Percentiles rank a stretch among this genome's conserved stretches.
Evolutionary conservation across 1,284 basidiomycete species (phyloP).

Genomic region (Cutaneotrichosporon cutaneum): DNA sequence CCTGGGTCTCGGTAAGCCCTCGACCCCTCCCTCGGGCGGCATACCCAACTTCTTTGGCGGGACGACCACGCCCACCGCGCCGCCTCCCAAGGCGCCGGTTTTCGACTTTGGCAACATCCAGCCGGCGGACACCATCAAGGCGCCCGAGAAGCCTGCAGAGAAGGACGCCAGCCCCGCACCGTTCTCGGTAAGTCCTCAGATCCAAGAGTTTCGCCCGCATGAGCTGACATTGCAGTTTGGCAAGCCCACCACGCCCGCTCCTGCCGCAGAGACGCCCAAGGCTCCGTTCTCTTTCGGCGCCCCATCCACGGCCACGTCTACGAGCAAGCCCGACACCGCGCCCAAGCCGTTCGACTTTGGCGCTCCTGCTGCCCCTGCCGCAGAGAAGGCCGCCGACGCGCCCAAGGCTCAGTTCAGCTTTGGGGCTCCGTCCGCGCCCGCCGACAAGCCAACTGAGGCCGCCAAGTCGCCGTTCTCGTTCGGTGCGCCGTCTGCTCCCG

Average conservation of each 20-base stretch:
- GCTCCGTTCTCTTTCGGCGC: constrained; percentile 27
- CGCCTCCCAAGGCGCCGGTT: constrained; percentile 18
- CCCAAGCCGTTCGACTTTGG: constrained; percentile 34
- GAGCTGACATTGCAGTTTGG: constrained; percentile 7
- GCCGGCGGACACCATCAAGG: constrained; percentile 13
- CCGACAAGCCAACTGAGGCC: constrained; percentile 15
- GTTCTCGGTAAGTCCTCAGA: constrained; percentile 3
- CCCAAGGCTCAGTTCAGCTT: constrained; percentile 26
- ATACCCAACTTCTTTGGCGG: constrained; percentile 24
- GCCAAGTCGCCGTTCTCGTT: constrained; percentile 23
- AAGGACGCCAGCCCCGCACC: background rate
- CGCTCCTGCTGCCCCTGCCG: constrained; percentile 6
- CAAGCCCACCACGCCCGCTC: constrained; percentile 17
- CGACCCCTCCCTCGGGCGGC: constrained; percentile 19
- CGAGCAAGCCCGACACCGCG: constrained; percentile 22
- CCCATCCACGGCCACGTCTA: constrained; percentile 16
- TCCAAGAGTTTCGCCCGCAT: background rate
- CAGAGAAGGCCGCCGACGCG: constrained; percentile 19
- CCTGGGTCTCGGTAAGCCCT: constrained; percentile 39
- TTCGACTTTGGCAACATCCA: constrained; percentile 38
- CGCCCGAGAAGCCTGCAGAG: background rate
- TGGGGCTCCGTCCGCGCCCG: constrained; percentile 16
- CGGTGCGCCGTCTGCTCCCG: constrained; percentile 17
- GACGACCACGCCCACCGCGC: constrained; percentile 16
- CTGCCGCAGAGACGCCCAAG: constrained; percentile 16